Conservation (phyloP, 805 yeast genomes). For the Barnettozyma californica region DNA sequence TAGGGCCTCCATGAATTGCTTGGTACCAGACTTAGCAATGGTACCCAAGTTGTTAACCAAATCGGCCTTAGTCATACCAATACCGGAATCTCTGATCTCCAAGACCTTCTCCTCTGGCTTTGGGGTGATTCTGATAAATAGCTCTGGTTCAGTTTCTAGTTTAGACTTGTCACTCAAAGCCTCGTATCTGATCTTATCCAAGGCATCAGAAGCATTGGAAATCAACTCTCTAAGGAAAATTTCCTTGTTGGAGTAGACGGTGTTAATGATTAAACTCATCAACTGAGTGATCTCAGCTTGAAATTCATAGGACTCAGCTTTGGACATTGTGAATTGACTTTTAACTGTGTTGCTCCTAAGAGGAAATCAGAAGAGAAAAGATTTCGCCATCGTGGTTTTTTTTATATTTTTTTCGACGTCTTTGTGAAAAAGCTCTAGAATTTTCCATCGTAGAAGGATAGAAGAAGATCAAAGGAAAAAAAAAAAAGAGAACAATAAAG, state of each 20-base stretch:
- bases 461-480: background rate
- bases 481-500: no score
- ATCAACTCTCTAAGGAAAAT: conserved; percentile 98
- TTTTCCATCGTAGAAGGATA: conserved; percentile 4
- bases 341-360: background rate
- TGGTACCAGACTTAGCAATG: conserved; percentile 99
- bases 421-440: conserved; percentile 8
- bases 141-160: conserved; percentile 92
- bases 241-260: conserved; percentile 99
- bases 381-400: background rate
- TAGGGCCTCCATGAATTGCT: conserved; percentile 98
- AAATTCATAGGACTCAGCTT: conserved; percentile 83
- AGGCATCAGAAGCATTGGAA: conserved; percentile 98
- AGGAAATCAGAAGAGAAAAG: background rate
- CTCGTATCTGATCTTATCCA: conserved; percentile 97
- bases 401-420: conserved; percentile 7
- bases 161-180: conserved; percentile 87
- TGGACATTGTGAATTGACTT: conserved; percentile 9
- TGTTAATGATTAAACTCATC: conserved; percentile 99
- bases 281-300: conserved; percentile 99
- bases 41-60: conserved; percentile 99
- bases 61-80: conserved; percentile 99
- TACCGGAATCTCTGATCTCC: conserved; percentile 99
- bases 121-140: conserved; percentile 97
- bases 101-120: conserved; percentile 88